Conservation (phyloP, 371 early-diverging fungal genomes). For the Circinella minor region DNA sequence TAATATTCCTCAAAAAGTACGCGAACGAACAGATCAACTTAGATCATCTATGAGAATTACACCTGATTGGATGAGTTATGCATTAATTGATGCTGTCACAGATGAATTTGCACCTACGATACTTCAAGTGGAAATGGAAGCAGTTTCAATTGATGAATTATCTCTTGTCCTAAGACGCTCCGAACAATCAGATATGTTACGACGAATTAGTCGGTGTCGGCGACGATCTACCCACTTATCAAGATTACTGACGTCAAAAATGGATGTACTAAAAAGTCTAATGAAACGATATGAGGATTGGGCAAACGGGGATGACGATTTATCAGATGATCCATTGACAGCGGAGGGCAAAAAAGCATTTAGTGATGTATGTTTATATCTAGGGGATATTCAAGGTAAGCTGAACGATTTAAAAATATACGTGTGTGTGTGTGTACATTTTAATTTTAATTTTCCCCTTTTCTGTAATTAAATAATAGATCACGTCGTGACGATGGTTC, state of each 20-base stretch:
- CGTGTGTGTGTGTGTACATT: background rate
- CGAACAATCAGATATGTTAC: slow-evolving; percentile 88
- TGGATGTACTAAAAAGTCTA: slow-evolving; percentile 80
- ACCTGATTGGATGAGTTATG: slow-evolving; percentile 83
- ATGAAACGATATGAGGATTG: slow-evolving; percentile 77
- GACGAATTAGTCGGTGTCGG: slow-evolving; percentile 84
- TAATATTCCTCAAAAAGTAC: slow-evolving; percentile 35
- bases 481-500: slow-evolving; percentile 77
- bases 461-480: slow-evolving; percentile 44
- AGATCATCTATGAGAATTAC: slow-evolving; percentile 44
- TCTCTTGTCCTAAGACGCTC: slow-evolving; percentile 72
- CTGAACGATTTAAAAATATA: background rate
- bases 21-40: slow-evolving; percentile 41
- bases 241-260: slow-evolving; percentile 74
- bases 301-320: slow-evolving; percentile 15
- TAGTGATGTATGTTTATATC: slow-evolving; percentile 69
- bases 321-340: slow-evolving; percentile 11
- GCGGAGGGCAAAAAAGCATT: slow-evolving; percentile 25
- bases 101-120: slow-evolving; percentile 82
- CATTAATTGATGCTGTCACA: slow-evolving; percentile 82
- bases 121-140: slow-evolving; percentile 79
- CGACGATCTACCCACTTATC: slow-evolving; percentile 76
- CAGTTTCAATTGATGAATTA: slow-evolving; percentile 86
- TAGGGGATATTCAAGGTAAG: slow-evolving; percentile 89
- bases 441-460: background rate